Base-by-base conservation (phyloP, 495 filamentous ascomycete species). In the Penicillium salamii region DNA sequence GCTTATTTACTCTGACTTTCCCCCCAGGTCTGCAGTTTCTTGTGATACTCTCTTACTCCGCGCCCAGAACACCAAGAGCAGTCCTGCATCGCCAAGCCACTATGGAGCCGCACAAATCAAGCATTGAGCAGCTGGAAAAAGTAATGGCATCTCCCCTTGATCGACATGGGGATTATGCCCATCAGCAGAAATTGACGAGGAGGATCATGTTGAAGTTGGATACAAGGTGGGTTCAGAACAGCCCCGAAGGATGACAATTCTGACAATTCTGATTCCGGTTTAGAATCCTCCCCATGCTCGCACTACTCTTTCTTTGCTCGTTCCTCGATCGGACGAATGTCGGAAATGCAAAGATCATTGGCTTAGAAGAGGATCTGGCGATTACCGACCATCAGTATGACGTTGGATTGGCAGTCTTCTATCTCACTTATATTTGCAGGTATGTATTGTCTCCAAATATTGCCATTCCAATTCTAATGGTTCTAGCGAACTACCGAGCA, bases 361-460 rank as follows among this genome's bases (percentile, higher is more conserved):
- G 83, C 8, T 67, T 85, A 58, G 70, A 66, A 45, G 57, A 64
- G 3, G 80, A 83, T 29, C 57, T 85, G 28, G 46, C 77, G 24
- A 77, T 87, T 19, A 58, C 77, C 3, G 74, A 80, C 9, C 71
- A 81, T 49, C 79, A 90, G 57, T 91, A 89, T 62, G 84, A 89
- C 35, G 80, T 84, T 56, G 78, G 79, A 4, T 42, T 77, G 47
- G 51, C 64, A 1, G 66, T 76, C 0, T 81, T 73, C 55, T 90
- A 89, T 66, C 79, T 90, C 57, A 74, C 83, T 26, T 91, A 89
- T 61, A 68, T 86, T 28, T 65, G 59, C 58, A 71, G 69, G 69
- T 72, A 39, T 29, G 53, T 49, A 15, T 19, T 37, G 13, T 15
- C 12, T 18, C 26, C 13, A 3, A n/a, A 9, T 18, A 8, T 3